Conservation (phyloP, 2,329 filamentous ascomycete genomes). For the Penicillium sp. region DNA sequence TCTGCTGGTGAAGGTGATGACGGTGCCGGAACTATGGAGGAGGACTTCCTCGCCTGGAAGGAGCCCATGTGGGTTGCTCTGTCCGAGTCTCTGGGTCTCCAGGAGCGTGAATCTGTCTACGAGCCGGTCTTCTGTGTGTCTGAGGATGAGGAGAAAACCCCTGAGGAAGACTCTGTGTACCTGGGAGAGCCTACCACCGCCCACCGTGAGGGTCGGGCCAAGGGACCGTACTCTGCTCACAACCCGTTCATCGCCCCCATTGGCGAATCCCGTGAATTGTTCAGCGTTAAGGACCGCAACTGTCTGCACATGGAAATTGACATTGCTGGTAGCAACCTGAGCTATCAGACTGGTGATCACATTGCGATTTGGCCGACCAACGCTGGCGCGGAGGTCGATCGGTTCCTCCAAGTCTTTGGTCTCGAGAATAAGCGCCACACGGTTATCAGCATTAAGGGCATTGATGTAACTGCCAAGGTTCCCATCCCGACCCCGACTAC, state of each 20-base stretch:
- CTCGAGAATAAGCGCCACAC: constrained; percentile 73
- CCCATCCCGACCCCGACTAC: constrained; percentile 97
- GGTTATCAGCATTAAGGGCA: constrained; percentile 84
- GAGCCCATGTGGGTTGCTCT: constrained; percentile 96
- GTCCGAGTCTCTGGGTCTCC: constrained; percentile 76
- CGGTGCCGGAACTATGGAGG: constrained; percentile 98
- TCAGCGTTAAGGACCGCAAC: constrained; percentile 85
- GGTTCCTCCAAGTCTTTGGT: constrained; percentile 77
- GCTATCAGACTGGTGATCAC: constrained; percentile 95
- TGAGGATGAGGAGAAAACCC: constrained; percentile 70
- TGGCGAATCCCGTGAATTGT: constrained; percentile 84
- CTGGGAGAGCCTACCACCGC: constrained; percentile 95
- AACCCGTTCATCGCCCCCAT: constrained; percentile 97
- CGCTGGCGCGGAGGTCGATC: constrained; percentile 84
- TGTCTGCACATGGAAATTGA: constrained; percentile 96
- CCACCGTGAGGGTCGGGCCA: constrained; percentile 80
- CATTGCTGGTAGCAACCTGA: constrained; percentile 82
- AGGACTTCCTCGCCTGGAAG: constrained; percentile 98
- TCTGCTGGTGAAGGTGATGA: constrained; percentile 93
- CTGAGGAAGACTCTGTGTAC: constrained; percentile 79
- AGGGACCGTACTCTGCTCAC: constrained; percentile 92
- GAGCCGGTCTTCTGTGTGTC: constrained; percentile 86
- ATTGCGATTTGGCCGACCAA: constrained; percentile 98
- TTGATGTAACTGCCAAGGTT: constrained; percentile 94
- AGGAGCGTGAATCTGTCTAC: constrained; percentile 95